Evolutionary conservation across 352 stramenopile species (phyloP).

Genomic region (Saprolegnia parasitica): DNA sequence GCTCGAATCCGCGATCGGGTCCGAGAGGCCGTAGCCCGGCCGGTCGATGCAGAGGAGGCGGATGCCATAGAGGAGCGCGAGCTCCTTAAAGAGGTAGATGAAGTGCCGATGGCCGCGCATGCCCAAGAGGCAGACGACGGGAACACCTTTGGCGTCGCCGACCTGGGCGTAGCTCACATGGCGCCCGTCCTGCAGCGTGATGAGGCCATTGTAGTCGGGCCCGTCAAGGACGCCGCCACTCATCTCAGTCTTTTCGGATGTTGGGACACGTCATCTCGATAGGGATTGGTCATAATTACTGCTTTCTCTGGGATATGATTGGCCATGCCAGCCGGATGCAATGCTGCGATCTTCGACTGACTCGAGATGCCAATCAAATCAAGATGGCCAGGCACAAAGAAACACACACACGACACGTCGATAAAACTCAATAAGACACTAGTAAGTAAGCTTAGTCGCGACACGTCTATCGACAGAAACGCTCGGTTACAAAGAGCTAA

Average conservation of each 20-base stretch:
- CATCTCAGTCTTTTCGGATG: background rate
- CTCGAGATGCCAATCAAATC: conserved; percentile 2
- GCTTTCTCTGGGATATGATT: background rate
- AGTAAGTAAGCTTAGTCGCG: too few relatives aligned
- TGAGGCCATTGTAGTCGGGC: conserved; percentile 14
- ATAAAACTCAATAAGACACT: too few relatives aligned
- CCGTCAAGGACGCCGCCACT: conserved; percentile 6
- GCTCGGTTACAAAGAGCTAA: background rate
- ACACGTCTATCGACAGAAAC: too few relatives aligned
- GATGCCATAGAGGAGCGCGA: conserved; percentile 14
- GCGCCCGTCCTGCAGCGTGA: conserved; percentile 15
- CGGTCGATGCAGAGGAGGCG: conserved; percentile 27
- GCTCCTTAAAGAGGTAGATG: conserved; percentile 26
- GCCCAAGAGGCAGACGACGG: conserved; percentile 24
- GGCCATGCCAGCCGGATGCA: background rate
- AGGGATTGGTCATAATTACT: conserved; percentile 7
- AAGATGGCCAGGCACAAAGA: background rate
- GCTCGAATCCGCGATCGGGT: conserved; percentile 1
- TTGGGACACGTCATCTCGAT: background rate
- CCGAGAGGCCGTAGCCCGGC: conserved; percentile 24
- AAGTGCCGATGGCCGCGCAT: conserved; percentile 28
- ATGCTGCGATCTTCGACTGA: background rate
- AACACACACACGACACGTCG: too few relatives aligned
- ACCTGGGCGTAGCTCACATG: conserved; percentile 28
- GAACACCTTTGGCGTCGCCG: conserved; percentile 16